Evolutionary conservation across 2,329 filamentous ascomycete genomes (phyloP).

Genomic region (Cercospora zeina): DNA sequence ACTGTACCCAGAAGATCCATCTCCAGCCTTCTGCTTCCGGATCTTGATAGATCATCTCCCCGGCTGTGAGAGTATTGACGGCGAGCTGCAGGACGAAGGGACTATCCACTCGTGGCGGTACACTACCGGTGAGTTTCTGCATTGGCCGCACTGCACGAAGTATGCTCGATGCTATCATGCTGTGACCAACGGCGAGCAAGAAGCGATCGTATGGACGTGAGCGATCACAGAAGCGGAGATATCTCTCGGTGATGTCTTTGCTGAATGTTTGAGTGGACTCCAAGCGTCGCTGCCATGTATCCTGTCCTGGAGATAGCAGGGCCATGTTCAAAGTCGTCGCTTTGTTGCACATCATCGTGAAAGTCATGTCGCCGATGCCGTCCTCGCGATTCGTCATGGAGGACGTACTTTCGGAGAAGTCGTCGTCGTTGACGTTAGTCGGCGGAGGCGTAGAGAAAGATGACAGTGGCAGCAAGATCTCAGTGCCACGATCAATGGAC

Average conservation of each 20-base stretch:
- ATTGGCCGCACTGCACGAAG: slow-evolving; percentile 39
- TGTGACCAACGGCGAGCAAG: slow-evolving; percentile 28
- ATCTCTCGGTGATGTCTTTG: slow-evolving; percentile 31
- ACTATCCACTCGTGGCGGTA: slow-evolving; percentile 37
- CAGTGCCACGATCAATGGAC: slow-evolving; percentile 37
- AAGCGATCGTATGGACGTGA: slow-evolving; percentile 30
- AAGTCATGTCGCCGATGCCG: slow-evolving; percentile 36
- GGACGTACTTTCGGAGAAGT: slow-evolving; percentile 33
- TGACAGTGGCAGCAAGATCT: slow-evolving; percentile 30
- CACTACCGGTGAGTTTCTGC: slow-evolving; percentile 29
- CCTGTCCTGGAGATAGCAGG: slow-evolving; percentile 23
- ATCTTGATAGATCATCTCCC: slow-evolving; percentile 40
- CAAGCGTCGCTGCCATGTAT: slow-evolving; percentile 36
- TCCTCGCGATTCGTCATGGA: slow-evolving; percentile 23
- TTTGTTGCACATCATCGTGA: slow-evolving; percentile 26
- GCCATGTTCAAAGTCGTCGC: slow-evolving; percentile 23
- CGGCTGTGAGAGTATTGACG: slow-evolving; percentile 51
- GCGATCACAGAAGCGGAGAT: slow-evolving; percentile 33
- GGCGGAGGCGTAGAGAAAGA: slow-evolving; percentile 33
- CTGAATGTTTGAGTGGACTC: slow-evolving; percentile 34
- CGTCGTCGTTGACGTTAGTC: slow-evolving; percentile 38
- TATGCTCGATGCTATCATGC: slow-evolving; percentile 30
- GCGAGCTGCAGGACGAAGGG: slow-evolving; percentile 42
- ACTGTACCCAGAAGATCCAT: slow-evolving; percentile 58
- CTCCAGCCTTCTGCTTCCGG: slow-evolving; percentile 45